Conservation (phyloP, 2,329 filamentous ascomycete species). For the Phialophora macrospora region DNA sequence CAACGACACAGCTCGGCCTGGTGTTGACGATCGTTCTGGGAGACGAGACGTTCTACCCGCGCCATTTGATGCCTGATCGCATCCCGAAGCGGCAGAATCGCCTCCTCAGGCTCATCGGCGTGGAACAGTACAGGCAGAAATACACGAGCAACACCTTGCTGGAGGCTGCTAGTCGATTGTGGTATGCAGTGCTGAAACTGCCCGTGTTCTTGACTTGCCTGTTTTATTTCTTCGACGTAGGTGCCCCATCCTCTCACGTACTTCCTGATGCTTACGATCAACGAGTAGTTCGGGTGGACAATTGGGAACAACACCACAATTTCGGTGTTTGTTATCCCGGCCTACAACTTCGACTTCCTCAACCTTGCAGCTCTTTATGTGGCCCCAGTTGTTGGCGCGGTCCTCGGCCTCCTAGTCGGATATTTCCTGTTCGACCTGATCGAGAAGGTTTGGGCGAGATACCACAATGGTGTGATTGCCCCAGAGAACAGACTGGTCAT, state of each 20-base stretch:
- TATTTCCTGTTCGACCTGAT: constrained; percentile 61
- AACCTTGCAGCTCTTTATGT: constrained; percentile 61
- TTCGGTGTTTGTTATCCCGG: constrained; percentile 54
- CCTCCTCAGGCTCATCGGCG: constrained; percentile 40
- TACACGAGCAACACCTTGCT: constrained; percentile 48
- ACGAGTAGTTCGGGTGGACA: constrained; percentile 53
- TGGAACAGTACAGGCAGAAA: constrained; percentile 40
- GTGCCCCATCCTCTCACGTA: constrained; percentile 42
- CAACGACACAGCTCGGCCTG: constrained; percentile 30
- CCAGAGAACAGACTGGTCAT: constrained; percentile 61
- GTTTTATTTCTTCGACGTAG: constrained; percentile 43
- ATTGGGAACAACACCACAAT: constrained; percentile 62
- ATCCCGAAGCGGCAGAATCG: constrained; percentile 37
- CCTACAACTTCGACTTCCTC: constrained; percentile 56
- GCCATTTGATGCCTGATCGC: constrained; percentile 36
- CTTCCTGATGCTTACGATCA: constrained; percentile 46
- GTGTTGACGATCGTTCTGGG: constrained; percentile 38
- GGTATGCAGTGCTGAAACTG: constrained; percentile 47
- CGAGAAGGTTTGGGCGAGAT: constrained; percentile 52
- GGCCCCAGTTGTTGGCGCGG: constrained; percentile 57
- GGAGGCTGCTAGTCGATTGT: constrained; percentile 49
- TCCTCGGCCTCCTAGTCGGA: constrained; percentile 58
- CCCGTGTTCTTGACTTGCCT: constrained; percentile 42
- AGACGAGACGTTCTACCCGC: constrained; percentile 43
- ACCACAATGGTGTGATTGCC: constrained; percentile 58